phyloP scores from a whole-genome alignment of 2,329 filamentous ascomycete genomes.

The Coleophoma eucalyptorum region DNA sequence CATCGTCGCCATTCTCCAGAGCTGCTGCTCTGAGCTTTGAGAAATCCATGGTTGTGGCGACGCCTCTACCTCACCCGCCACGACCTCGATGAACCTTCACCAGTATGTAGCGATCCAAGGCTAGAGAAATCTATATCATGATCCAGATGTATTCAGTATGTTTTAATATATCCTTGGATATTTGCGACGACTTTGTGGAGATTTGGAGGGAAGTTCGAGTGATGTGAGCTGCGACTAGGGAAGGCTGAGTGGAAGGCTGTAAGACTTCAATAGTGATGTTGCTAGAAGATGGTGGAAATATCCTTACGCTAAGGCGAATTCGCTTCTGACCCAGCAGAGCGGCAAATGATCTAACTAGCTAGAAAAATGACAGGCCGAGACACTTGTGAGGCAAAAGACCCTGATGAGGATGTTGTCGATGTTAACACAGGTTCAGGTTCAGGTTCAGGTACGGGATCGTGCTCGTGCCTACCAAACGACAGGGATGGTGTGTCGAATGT shows the following conservation, averaged over 20 bases:
- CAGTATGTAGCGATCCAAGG: neutral
- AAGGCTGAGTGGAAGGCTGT: conserved; percentile 1
- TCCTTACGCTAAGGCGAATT: neutral
- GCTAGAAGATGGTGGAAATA: neutral
- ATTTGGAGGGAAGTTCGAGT: neutral
- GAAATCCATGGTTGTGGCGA: conserved; percentile 56
- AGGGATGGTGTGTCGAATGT: no score
- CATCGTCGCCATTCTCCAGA: conserved; percentile 79
- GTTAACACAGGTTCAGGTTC: no score
- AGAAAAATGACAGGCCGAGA: no score
- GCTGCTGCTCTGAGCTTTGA: conserved; percentile 80
- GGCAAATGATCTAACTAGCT: neutral
- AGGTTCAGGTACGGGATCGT: no score
- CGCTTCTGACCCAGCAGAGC: neutral
- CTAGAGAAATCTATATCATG: neutral
- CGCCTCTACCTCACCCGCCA: neutral
- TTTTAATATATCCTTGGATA: neutral
- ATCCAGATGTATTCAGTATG: neutral
- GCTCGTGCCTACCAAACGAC: no score
- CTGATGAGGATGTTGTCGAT: no score
- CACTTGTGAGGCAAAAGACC: no score
- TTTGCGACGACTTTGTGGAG: neutral
- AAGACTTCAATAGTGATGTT: neutral
- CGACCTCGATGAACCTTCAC: neutral
- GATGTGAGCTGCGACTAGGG: neutral